These are phyloP conservation scores for Taphrina wiesneri DNA, from an alignment of 1,139 yeast species.

Conservation along the genomic window DNA sequence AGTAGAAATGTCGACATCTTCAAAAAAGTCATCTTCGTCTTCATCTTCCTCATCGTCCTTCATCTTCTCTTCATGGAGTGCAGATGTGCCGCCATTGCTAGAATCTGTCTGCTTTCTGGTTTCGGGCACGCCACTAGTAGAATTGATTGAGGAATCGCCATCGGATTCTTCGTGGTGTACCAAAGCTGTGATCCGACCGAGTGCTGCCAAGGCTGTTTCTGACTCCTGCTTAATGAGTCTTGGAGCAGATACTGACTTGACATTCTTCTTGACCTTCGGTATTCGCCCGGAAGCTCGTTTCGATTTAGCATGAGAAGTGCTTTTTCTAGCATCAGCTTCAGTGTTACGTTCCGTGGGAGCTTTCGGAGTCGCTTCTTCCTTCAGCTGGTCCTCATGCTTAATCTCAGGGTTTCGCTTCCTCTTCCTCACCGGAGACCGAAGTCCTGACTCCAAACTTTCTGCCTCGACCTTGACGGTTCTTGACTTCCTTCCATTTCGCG, in stretches of 20 bases:
- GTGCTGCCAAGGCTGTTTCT: constrained; percentile 1
- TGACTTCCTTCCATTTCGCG: not conserved
- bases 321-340: too few species aligned
- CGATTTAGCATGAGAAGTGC: not conserved
- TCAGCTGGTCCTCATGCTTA: not conserved
- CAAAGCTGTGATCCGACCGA: not conserved
- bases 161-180: not conserved
- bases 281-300: not conserved
- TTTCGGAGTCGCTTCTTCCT: not conserved
- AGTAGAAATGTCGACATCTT: constrained; percentile 14
- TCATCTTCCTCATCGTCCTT: not conserved
- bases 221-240: constrained; percentile 3
- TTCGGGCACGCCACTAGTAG: not conserved
- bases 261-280: not conserved
- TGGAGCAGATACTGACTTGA: not conserved
- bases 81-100: not conserved
- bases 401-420: not conserved
- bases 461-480: not conserved
- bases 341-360: too few species aligned
- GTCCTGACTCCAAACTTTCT: not conserved
- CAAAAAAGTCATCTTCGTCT: constrained; percentile 18
- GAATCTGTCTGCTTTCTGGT: not conserved
- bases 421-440: not conserved
- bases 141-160: not conserved
- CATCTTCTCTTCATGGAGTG: not conserved